Percentiles rank a stretch among this genome's conserved stretches.
These are phyloP conservation scores for Xanthoconium purpureum DNA, from an alignment of 768 basidiomycete species.

Conservation along the genomic window DNA sequence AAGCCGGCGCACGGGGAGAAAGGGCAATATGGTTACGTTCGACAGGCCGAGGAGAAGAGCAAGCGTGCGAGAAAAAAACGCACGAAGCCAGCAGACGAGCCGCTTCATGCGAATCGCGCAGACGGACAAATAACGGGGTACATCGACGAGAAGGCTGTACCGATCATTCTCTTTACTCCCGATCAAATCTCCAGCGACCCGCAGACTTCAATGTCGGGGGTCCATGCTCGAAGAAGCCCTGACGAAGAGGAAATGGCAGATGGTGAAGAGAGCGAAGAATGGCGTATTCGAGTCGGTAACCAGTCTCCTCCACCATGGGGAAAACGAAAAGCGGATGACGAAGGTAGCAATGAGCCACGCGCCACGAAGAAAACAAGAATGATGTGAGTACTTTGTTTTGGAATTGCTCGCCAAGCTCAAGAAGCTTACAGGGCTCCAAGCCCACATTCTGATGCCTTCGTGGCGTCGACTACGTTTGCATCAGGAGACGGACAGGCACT, in stretches of 20 bases:
- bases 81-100: conserved; percentile 30
- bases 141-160: conserved; percentile 10
- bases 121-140: conserved; percentile 17
- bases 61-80: conserved; percentile 55
- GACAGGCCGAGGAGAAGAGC: conserved; percentile 66
- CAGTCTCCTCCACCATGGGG: conserved; percentile 67
- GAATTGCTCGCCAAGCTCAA: not conserved
- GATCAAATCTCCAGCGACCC: conserved; percentile 23
- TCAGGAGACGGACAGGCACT: conserved; percentile 27
- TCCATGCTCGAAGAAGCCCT: conserved; percentile 39
- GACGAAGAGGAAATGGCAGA: conserved; percentile 70
- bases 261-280: conserved; percentile 52
- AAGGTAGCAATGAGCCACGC: conserved; percentile 28
- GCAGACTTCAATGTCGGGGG: conserved; percentile 26
- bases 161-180: conserved; percentile 28
- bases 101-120: conserved; percentile 18
- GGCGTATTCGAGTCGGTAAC: conserved; percentile 63
- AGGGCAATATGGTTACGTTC: conserved; percentile 80
- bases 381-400: conserved; percentile 32
- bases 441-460: not conserved
- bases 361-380: conserved; percentile 43
- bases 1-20: conserved; percentile 70
- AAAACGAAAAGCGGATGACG: conserved; percentile 51
- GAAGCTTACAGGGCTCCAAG: conserved; percentile 2
- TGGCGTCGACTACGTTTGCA: conserved; percentile 1